These are phyloP conservation scores for Phytophthora sojae DNA, from an alignment of 352 stramenopile genomes.

Conservation along the genomic window DNA sequence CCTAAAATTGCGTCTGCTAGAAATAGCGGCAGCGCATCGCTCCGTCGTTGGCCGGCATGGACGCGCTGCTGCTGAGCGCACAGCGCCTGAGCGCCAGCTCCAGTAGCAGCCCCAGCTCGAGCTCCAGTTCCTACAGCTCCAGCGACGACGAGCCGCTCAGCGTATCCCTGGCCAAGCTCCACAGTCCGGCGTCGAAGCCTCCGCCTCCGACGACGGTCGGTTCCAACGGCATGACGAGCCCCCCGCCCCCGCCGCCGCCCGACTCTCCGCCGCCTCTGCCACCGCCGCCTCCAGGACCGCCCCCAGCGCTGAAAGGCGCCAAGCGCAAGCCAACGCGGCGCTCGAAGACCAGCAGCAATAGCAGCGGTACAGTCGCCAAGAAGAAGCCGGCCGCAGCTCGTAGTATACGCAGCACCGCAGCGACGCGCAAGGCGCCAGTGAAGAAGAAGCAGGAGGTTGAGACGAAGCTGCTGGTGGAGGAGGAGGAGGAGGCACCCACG, in stretches of 20 bases:
- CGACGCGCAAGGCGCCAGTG: background rate
- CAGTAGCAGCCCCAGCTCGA: conserved; percentile 18
- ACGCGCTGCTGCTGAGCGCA: conserved; percentile 27
- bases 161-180: conserved; percentile 20
- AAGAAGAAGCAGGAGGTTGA: conserved; percentile 12
- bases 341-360: conserved; percentile 10
- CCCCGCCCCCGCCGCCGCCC: conserved; percentile 43
- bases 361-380: conserved; percentile 19
- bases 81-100: conserved; percentile 43
- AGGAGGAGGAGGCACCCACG: conserved; percentile 33
- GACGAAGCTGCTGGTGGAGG: conserved; percentile 1
- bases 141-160: conserved; percentile 51
- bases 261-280: conserved; percentile 34
- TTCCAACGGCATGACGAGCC: conserved; percentile 12
- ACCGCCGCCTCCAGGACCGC: conserved; percentile 42
- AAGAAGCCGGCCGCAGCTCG: conserved; percentile 13
- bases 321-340: conserved; percentile 34
- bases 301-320: conserved; percentile 26
- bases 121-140: conserved; percentile 46
- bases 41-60: conserved; percentile 19
- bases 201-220: too few relatives aligned
- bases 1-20: conserved; percentile 13
- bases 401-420: background rate
- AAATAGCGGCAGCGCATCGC: conserved; percentile 8
- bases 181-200: background rate